Evolutionary conservation across 208 protist species (phyloP), one percentile per base, ranked within the genome.

Genomic region (Acanthamoeba culbertsoni): DNA sequence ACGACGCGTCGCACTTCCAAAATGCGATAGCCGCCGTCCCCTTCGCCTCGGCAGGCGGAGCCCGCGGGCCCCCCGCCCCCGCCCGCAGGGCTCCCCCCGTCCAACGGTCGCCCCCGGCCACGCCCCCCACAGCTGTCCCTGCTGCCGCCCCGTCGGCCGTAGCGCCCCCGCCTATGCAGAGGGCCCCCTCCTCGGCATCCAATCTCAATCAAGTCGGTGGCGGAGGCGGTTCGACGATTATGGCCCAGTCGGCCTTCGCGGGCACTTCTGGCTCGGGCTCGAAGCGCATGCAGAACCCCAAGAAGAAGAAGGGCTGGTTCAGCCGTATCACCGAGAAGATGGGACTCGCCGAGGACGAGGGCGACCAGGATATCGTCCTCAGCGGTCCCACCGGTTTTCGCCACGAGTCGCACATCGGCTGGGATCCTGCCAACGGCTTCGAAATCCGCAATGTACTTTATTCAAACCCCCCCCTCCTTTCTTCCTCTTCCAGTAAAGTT

Each of bases 351-450:
- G 65, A 75, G 65, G 46, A 57, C 45, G 46, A 57, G 28, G 46
- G 40, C 75, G 33, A 43, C 28, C 46, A 51, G 40, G 75, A 86
- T 28, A 57, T 86, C 46, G 45, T 59, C 12, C 75, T 86, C 12
- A 94, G 93, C 33, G 91, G 42, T 3, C 95, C 95, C 31, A 93
- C 92, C 28, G 88, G 71, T 40, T 96, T 96, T 37, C 73, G 89
- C 55, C 95, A 96, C 86, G 86, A 93, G 28, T 40, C 12, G 31
- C 93, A 95, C 92, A 96, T 96, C 46, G 95, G 95, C 26, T 96
- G 93, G 93, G 79, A 94, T 40, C 37, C 45, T 26, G 45, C 63
- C 1, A 84, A 93, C 86, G 95, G 93, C n/a, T 95, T 93, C 28
- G 93, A 93, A 63, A 84, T 93, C n/a, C 53, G 71, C 35, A 90